Conservation (phyloP, 2,329 filamentous ascomycete genomes). For the Aspergillus japonicus region DNA sequence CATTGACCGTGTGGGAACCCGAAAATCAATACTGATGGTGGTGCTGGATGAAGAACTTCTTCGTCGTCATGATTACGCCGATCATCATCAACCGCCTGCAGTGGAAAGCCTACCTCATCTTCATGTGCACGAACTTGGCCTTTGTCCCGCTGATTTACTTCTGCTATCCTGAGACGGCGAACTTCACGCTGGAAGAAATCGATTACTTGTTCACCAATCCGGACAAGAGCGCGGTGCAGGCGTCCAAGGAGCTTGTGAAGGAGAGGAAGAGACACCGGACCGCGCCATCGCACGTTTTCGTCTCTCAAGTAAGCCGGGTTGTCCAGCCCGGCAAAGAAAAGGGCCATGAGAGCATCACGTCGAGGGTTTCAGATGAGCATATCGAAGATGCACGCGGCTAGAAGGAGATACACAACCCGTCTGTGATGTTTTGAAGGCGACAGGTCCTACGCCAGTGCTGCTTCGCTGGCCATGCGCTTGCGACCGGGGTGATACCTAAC, state of each 20-base stretch:
- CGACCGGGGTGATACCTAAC: background rate
- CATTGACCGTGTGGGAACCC: background rate
- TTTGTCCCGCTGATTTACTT: constrained; percentile 46
- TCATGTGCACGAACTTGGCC: constrained; percentile 36
- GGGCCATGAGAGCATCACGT: background rate
- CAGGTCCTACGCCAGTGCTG: background rate
- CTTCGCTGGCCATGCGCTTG: background rate
- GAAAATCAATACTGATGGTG: background rate
- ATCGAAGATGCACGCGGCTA: constrained; percentile 10
- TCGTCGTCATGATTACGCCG: constrained; percentile 41
- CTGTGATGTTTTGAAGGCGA: background rate
- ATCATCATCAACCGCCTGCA: constrained; percentile 33
- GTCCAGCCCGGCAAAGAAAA: constrained; percentile 5
- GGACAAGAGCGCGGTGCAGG: constrained; percentile 17
- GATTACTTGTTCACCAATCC: constrained; percentile 40
- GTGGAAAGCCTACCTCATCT: constrained; percentile 39
- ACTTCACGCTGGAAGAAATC: constrained; percentile 45
- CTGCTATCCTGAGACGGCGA: constrained; percentile 45
- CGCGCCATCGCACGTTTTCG: constrained; percentile 3
- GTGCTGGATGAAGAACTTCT: constrained; percentile 40
- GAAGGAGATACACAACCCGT: background rate
- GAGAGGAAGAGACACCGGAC: constrained; percentile 15
- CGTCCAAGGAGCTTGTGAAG: constrained; percentile 21
- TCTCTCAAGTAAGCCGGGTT: background rate
- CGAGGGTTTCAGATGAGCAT: constrained; percentile 13